phyloP scores from a whole-genome alignment of 2,329 filamentous ascomycete species.

The Emericellopsis atlantica region DNA sequence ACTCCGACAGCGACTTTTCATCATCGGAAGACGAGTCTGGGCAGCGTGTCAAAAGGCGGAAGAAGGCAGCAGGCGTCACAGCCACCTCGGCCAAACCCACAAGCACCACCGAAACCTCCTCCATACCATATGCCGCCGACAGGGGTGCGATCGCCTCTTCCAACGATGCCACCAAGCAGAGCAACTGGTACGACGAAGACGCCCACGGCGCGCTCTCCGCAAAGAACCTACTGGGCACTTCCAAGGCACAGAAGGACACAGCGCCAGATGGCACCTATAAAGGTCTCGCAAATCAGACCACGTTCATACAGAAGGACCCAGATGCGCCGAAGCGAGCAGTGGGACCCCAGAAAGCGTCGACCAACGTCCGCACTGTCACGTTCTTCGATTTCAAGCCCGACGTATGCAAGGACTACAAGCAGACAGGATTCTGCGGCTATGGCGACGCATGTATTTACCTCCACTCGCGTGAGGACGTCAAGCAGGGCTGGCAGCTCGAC shows the following conservation, averaged over 20 bases:
- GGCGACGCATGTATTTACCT: conserved; percentile 72
- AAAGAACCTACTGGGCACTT: conserved; percentile 47
- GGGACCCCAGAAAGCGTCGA: conserved; percentile 77
- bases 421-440: conserved; percentile 39
- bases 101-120: conserved; percentile 26
- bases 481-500: conserved; percentile 92
- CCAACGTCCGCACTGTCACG: conserved; percentile 84
- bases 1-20: conserved; percentile 50
- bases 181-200: conserved; percentile 82
- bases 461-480: conserved; percentile 66
- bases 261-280: conserved; percentile 59
- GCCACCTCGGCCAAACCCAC: conserved; percentile 41
- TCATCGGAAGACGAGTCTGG: conserved; percentile 68
- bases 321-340: conserved; percentile 58
- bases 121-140: conserved; percentile 47
- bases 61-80: conserved; percentile 53
- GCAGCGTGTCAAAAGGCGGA: conserved; percentile 66
- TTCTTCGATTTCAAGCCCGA: conserved; percentile 85
- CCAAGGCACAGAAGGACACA: conserved; percentile 23
- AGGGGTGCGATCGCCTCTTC: conserved; percentile 49
- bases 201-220: conserved; percentile 29
- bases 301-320: conserved; percentile 71
- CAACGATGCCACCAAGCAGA: conserved; percentile 83
- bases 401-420: conserved; percentile 89
- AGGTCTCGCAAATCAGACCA: conserved; percentile 58